Percentiles rank a stretch among this genome's conserved stretches.
These are phyloP conservation scores for Gastrolobium bilobum DNA, from an alignment of 306 rosid species.

Conservation along the genomic window DNA sequence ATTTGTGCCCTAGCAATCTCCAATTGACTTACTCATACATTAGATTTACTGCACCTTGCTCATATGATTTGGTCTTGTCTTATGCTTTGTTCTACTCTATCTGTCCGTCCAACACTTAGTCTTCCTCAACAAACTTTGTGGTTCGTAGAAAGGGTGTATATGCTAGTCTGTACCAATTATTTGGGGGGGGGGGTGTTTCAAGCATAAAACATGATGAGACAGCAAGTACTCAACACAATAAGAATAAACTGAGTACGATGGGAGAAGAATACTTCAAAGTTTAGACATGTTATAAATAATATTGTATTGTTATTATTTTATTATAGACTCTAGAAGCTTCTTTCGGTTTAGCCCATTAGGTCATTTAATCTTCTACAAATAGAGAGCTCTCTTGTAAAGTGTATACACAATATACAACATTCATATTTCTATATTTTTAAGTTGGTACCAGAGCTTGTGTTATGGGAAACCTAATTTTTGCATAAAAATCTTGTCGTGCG, in stretches of 20 bases:
- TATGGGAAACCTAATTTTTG: no score
- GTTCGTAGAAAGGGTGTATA: neutral
- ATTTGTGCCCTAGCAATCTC: constrained; percentile 1
- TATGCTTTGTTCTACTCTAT: constrained; percentile 2
- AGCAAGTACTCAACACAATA: constrained; percentile 11
- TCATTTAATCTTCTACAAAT: no score
- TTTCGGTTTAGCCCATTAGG: no score
- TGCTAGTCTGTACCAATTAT: neutral
- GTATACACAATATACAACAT: no score
- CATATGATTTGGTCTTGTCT: neutral
- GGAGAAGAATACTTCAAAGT: constrained; percentile 3
- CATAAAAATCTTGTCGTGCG: no score
- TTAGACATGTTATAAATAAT: no score
- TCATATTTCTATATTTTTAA: no score
- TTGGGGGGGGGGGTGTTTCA: neutral
- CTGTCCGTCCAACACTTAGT: neutral
- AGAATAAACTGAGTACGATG: neutral
- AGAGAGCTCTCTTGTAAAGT: no score
- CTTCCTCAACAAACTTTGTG: constrained; percentile 2
- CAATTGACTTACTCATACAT: neutral
- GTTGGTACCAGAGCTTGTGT: no score
- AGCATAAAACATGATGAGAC: neutral
- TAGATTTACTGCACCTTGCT: neutral
- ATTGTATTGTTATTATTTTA: no score
- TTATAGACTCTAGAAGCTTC: no score